Percentiles rank a stretch among this genome's conserved stretches.
phyloP scores from a whole-genome alignment of 2,329 filamentous ascomycete genomes.

The Sordariomycetes sp. region DNA sequence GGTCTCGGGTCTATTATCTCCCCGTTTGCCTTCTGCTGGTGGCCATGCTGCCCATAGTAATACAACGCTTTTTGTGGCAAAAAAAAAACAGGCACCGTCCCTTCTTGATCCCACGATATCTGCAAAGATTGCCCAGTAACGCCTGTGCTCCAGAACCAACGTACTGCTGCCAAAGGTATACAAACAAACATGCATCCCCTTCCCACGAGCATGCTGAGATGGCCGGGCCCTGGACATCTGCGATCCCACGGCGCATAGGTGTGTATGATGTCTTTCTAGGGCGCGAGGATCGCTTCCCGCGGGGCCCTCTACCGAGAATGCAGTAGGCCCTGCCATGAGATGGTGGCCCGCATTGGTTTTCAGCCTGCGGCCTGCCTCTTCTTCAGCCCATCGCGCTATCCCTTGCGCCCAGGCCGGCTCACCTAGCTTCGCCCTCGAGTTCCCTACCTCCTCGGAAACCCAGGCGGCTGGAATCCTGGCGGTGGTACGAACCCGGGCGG shows the following conservation, averaged over 20 bases:
- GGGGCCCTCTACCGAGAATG: too few species aligned
- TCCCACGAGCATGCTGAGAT: not conserved
- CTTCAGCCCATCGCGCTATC: not conserved
- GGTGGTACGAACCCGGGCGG: constrained; percentile 33
- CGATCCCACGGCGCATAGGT: not conserved
- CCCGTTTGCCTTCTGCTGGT: too few species aligned
- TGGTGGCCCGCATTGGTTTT: too few species aligned
- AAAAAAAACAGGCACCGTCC: not conserved
- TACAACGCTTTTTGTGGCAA: not conserved
- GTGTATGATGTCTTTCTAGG: too few species aligned
- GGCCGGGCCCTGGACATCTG: not conserved
- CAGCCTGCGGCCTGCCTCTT: too few species aligned
- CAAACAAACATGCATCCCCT: not conserved
- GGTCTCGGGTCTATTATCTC: not conserved
- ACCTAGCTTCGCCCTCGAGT: not conserved
- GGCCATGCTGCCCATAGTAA: not conserved
- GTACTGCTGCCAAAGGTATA: not conserved
- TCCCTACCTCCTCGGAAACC: constrained; percentile 17
- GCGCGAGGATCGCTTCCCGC: too few species aligned
- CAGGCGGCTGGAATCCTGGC: constrained; percentile 25
- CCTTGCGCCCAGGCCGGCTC: not conserved
- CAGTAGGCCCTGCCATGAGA: too few species aligned
- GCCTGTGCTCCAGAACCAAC: not conserved
- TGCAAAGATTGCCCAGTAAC: not conserved
- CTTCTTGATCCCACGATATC: not conserved